Evolutionary conservation across 2,329 filamentous ascomycete genomes (phyloP).

Genomic region (Tolypocladium guangdongense): DNA sequence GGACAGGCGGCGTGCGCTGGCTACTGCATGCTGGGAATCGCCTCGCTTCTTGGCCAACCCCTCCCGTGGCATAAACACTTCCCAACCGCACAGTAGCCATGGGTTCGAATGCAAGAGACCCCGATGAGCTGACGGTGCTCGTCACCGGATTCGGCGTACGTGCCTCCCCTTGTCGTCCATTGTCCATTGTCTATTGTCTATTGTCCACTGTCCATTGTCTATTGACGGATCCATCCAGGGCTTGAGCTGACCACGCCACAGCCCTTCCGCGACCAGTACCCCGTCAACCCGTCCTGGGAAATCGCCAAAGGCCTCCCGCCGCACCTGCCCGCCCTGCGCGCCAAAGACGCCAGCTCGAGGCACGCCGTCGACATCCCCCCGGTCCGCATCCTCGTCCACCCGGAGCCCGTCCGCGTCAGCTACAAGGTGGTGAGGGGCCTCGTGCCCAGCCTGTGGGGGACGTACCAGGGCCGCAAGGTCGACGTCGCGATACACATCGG

Average conservation of each 20-base stretch:
- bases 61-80: neutral
- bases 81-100: conserved; percentile 9
- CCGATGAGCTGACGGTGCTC: conserved; percentile 44
- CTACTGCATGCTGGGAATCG: neutral
- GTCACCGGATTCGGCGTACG: conserved; percentile 52
- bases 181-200: too few relatives aligned
- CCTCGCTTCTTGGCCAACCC: too few relatives aligned
- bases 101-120: conserved; percentile 23
- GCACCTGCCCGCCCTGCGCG: conserved; percentile 42
- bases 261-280: conserved; percentile 65
- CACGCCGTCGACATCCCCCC: conserved; percentile 23
- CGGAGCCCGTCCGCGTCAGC: conserved; percentile 56
- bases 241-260: conserved; percentile 22
- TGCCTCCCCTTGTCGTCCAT: conserved; percentile 11
- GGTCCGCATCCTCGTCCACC: conserved; percentile 55
- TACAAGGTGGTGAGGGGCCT: conserved; percentile 55
- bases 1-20: neutral
- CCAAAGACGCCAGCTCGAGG: conserved; percentile 25
- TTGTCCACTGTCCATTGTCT: too few relatives aligned
- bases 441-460: conserved; percentile 52
- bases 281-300: conserved; percentile 71
- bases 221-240: neutral
- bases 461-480: conserved; percentile 27
- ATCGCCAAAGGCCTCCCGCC: conserved; percentile 60
- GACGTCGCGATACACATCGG: conserved; percentile 71